These are phyloP conservation scores for Parmelia sp. DNA, from an alignment of 495 filamentous ascomycete genomes.

Conservation along the genomic window DNA sequence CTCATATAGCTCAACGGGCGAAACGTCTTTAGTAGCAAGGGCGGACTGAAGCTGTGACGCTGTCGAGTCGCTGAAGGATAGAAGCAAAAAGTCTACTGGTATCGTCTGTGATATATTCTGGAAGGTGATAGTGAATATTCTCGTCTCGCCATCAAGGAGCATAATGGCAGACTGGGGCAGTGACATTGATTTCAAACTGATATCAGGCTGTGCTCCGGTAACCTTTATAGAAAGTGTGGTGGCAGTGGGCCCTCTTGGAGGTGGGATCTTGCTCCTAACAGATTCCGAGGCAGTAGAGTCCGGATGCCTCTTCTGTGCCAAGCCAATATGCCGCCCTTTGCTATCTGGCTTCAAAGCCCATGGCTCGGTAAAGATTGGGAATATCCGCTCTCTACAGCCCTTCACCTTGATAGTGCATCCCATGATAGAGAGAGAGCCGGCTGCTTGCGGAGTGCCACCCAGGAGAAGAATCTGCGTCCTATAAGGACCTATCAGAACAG, in stretches of 20 bases:
- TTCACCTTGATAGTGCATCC: conserved; percentile 75
- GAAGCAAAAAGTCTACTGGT: conserved; percentile 73
- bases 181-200: conserved; percentile 67
- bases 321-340: conserved; percentile 38
- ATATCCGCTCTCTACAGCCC: conserved; percentile 72
- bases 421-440: conserved; percentile 64
- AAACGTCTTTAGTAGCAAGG: conserved; percentile 65
- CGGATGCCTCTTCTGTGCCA: conserved; percentile 58
- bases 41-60: conserved; percentile 68
- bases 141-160: conserved; percentile 81
- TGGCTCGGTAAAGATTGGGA: conserved; percentile 70
- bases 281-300: conserved; percentile 42
- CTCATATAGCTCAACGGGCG: conserved; percentile 74
- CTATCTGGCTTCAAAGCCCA: conserved; percentile 65
- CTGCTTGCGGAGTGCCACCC: conserved; percentile 54
- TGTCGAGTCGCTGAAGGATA: conserved; percentile 86
- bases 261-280: conserved; percentile 34
- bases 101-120: conserved; percentile 65
- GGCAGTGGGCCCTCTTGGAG: conserved; percentile 22
- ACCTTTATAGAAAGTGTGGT: conserved; percentile 57
- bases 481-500: conserved; percentile 67
- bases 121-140: conserved; percentile 70
- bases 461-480: conserved; percentile 73
- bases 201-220: conserved; percentile 67
- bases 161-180: conserved; percentile 82